These are phyloP conservation scores for Tinospora cordifolia DNA, from an alignment of 164 flowering plant species.

Conservation along the genomic window DNA sequence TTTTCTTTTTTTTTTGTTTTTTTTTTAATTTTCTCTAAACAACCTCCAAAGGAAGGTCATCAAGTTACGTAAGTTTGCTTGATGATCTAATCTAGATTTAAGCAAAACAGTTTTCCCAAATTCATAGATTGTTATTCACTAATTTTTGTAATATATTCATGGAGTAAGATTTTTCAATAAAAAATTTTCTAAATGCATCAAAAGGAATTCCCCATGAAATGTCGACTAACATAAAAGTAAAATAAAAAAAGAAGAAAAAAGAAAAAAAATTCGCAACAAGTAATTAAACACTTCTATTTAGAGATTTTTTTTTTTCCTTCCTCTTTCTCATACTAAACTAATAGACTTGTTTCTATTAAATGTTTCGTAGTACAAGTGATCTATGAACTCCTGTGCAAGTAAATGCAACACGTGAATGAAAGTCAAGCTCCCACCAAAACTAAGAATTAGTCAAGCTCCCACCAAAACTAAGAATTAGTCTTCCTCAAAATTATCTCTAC, in stretches of 20 bases:
- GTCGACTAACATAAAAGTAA: no score
- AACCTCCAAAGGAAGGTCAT: not conserved
- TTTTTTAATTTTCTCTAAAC: not conserved
- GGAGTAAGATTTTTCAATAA: not conserved
- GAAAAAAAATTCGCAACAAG: no score
- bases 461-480: not conserved
- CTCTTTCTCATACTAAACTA: not conserved
- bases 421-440: not conserved
- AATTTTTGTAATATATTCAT: no score
- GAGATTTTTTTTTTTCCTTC: no score
- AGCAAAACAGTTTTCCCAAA: no score
- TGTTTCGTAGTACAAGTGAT: not conserved
- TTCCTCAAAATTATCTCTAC: not conserved
- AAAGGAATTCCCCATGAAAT: not conserved
- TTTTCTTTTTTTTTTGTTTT: no score
- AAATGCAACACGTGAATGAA: not conserved
- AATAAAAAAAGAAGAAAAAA: no score
- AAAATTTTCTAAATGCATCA: not conserved
- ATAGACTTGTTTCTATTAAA: not conserved
- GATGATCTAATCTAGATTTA: no score
- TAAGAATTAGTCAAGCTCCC: not conserved
- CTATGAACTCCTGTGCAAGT: not conserved
- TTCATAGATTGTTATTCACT: no score
- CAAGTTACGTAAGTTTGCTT: no score
- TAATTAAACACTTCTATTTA: no score